A percentile compares a stretch with the other conserved stretches of the same genome.
Evolutionary conservation across 2,329 filamentous ascomycete species (phyloP).

Genomic region (Fusarium foetens): DNA sequence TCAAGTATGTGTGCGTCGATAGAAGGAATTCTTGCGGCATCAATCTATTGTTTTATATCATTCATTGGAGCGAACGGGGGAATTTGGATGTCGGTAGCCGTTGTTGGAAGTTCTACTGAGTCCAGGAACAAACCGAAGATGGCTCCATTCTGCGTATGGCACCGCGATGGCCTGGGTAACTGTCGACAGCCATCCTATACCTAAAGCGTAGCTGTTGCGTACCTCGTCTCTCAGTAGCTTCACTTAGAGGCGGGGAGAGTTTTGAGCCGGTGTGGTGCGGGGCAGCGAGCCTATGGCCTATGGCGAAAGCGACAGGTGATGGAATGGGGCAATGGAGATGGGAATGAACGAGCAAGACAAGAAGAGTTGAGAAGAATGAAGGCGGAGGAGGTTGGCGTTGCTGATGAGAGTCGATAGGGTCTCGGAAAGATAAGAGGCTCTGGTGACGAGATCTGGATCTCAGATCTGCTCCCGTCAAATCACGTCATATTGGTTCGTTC

Average conservation of each 20-base stretch:
- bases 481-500: background rate
- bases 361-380: slow-evolving; percentile 32
- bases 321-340: slow-evolving; percentile 29
- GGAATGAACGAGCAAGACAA: slow-evolving; percentile 30
- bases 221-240: slow-evolving; percentile 15
- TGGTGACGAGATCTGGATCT: slow-evolving; percentile 5
- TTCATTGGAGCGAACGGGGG: slow-evolving; percentile 2
- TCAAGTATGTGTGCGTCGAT: slow-evolving; percentile 23
- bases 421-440: background rate
- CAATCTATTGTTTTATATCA: slow-evolving; percentile 4
- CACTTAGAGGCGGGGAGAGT: slow-evolving; percentile 31
- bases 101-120: background rate
- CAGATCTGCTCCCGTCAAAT: background rate
- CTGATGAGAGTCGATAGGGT: background rate
- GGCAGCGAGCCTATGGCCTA: slow-evolving; percentile 26
- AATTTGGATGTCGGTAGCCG: slow-evolving; percentile 4
- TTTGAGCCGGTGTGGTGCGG: slow-evolving; percentile 27
- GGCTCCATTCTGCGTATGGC: slow-evolving; percentile 16
- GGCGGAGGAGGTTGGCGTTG: slow-evolving; percentile 23
- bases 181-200: slow-evolving; percentile 24
- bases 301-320: slow-evolving; percentile 25
- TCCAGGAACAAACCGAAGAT: slow-evolving; percentile 1
- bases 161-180: slow-evolving; percentile 10
- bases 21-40: slow-evolving; percentile 1
- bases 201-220: slow-evolving; percentile 32